phyloP scores from a whole-genome alignment of 2,329 filamentous ascomycete genomes.

The Aspergillus flavus region DNA sequence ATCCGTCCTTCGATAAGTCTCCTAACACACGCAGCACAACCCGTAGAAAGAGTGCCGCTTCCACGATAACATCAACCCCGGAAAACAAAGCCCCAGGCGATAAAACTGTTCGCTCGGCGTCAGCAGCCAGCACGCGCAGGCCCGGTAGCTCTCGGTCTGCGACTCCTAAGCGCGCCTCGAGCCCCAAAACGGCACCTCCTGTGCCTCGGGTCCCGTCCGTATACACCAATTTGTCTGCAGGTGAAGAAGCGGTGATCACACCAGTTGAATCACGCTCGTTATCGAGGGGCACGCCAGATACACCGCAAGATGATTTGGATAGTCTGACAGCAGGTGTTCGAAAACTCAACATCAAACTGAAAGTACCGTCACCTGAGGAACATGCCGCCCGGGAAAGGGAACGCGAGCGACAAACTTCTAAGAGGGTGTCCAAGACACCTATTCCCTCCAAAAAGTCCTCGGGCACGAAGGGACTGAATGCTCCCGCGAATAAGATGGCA shows the following conservation, averaged over 20 bases:
- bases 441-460: slow-evolving; percentile 37
- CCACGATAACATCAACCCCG: slow-evolving; percentile 13
- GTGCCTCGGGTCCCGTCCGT: slow-evolving; percentile 46
- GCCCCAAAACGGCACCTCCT: slow-evolving; percentile 43
- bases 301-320: slow-evolving; percentile 47
- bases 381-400: slow-evolving; percentile 56
- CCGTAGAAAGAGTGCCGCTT: slow-evolving; percentile 33
- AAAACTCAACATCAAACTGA: slow-evolving; percentile 58
- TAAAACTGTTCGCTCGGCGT: slow-evolving; percentile 2
- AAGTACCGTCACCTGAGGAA: slow-evolving; percentile 60
- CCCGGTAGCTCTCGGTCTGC: slow-evolving; percentile 54
- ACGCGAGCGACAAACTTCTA: slow-evolving; percentile 38
- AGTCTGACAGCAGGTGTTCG: slow-evolving; percentile 56
- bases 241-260: slow-evolving; percentile 7
- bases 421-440: slow-evolving; percentile 19
- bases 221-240: slow-evolving; percentile 28
- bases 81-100: neutral
- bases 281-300: slow-evolving; percentile 1
- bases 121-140: slow-evolving; percentile 60
- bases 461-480: slow-evolving; percentile 18
- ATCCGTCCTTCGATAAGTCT: slow-evolving; percentile 28
- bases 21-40: slow-evolving; percentile 23
- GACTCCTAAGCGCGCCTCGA: slow-evolving; percentile 37
- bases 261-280: slow-evolving; percentile 7
- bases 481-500: slow-evolving; percentile 10